A percentile compares a stretch with the other conserved stretches of the same genome.
Conservation (phyloP, 192 early-diverging fungal genomes). For the Coemansia sp. region DNA sequence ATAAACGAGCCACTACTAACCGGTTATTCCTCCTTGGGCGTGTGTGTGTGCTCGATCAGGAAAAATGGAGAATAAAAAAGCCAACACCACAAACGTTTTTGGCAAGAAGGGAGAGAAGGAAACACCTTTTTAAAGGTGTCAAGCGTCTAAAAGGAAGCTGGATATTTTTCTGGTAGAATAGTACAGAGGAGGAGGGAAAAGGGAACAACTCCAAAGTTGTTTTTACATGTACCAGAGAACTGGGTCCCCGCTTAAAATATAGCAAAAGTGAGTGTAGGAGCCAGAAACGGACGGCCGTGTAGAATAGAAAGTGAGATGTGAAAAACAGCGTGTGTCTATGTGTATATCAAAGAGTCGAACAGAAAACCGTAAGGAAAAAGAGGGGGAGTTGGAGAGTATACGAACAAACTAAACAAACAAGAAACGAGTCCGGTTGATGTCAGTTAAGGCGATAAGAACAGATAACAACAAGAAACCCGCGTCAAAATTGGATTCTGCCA, state of each 20-base stretch:
- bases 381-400: background rate
- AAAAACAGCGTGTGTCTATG: background rate
- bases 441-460: background rate
- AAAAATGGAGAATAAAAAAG: background rate
- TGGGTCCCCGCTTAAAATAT: background rate
- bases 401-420: background rate
- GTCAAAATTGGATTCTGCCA: background rate
- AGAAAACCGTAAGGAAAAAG: background rate
- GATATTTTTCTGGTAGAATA: too few relatives aligned
- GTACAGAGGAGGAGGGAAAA: too few relatives aligned
- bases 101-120: too few relatives aligned
- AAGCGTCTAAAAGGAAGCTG: too few relatives aligned
- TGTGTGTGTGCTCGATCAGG: background rate
- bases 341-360: background rate
- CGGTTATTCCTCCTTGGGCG: background rate
- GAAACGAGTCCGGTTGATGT: background rate
- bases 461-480: background rate
- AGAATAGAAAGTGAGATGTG: background rate
- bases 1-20: background rate
- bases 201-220: too few relatives aligned
- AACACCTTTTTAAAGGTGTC: too few relatives aligned
- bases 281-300: background rate
- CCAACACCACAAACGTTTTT: too few relatives aligned
- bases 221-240: background rate
- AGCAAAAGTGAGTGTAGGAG: background rate